Base-by-base conservation (phyloP, 2,329 filamentous ascomycete genomes). In the Annulohypoxylon truncatum region DNA sequence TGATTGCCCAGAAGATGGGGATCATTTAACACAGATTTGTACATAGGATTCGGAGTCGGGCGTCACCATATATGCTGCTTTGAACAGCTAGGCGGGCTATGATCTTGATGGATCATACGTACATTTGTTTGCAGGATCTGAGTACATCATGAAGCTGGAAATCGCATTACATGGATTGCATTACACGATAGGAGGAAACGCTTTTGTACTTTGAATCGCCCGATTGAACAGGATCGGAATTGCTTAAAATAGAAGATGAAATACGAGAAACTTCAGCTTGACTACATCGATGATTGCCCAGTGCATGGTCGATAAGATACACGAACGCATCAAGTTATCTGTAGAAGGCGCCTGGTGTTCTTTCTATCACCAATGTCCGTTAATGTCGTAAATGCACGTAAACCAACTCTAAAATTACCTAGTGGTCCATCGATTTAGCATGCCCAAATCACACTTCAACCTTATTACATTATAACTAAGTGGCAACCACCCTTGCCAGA, bases 141-240 rank as follows among this genome's bases (percentile, higher is more conserved):
- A 40, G 18, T 24, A n/a, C 6, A 53, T 52, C 2, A n/a, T n/a
- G 26, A 38, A 22, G 31, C 6, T 13, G 7, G 20, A n/a, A 12
- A 38, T 42, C 20, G 31, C 42, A 48, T 61, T 55, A 33, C 51
- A 55, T 61, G 18, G 20, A 28, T 4, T 31, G 15, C 46, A 31
- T 20, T 31, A 20, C 8, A 15, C n/a, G 18, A 29, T 31, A n/a
- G n/a, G n/a, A n/a, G n/a, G n/a, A n/a, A 38, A 52, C 20, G 22
- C 6, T 24, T 18, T 29, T 38, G 35, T 12, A 31, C 13, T 8
- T 38, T 12, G 51, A 13, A 29, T 24, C 15, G 8, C 51, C 20
- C 5, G 24, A 42, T 42, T 18, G 26, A 13, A 46, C 26, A 8
- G 8, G 38, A 38, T 51, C 20, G 18, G 28, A 15, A 13, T 10